Evolutionary conservation across 2,329 filamentous ascomycete genomes (phyloP), one percentile per base, ranked within the genome.

Genomic region (Didymella sp.): DNA sequence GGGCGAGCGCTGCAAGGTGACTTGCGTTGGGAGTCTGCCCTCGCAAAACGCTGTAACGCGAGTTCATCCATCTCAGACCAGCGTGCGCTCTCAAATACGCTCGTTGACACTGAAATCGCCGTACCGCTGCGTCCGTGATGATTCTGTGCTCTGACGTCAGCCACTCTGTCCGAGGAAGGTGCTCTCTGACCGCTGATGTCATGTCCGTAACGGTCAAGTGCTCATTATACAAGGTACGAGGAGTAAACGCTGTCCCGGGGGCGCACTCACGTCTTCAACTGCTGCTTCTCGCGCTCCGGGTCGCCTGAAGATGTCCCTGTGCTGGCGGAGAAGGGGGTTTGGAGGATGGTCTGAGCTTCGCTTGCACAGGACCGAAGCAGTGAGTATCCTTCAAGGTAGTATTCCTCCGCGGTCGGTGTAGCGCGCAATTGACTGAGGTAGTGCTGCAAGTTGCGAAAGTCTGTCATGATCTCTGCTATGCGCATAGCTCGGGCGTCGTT

Each of bases 401-500:
- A 82, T 60, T 87, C 84, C 50, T 85, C 82, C 37, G 81, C 76
- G 4, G 81, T 78, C 27, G 81, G 79, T 19, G 79, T 78, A 25
- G 80, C 77, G 56, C 81, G 80, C 56, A 85, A 79, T 58, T 84
- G 79, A 27, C 81, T 79, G 54, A 88, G 84, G 69, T 86, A 84
- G 60, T 82, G 73, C 61, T 87, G 83, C 4, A 87, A 75, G 53
- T 84, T 85, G 50, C 85, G 84, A 70, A 85, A 88, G 75, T 88
- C 86, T 61, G 82, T 82, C 77, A 88, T 85, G 69, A 88, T 81
- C 73, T 88, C 86, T 43, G 84, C 79, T 62, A 88, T 77, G 64
- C 86, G 82, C 72, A 88, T 78, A 46, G 86, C 85, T 68, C 86
- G 84, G 56, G 84, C 84, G 70, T 87, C 81, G 69, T 88, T 88